These are phyloP conservation scores for Xylaria castorea DNA, from an alignment of 495 filamentous ascomycete genomes.

Conservation along the genomic window DNA sequence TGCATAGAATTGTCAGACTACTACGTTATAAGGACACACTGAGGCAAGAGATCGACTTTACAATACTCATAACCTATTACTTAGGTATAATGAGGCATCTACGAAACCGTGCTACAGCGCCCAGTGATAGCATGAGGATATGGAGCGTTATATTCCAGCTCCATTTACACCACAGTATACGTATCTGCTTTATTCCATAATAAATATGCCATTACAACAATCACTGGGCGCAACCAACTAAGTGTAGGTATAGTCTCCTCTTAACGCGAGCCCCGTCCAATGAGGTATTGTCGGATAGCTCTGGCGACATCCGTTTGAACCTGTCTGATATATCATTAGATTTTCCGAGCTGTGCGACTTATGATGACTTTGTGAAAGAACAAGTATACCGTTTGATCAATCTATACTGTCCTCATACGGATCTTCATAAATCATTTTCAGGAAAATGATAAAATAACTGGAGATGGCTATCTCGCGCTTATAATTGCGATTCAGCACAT, in stretches of 20 bases:
- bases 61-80: neutral
- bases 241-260: neutral
- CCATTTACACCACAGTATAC: neutral
- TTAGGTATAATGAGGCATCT: neutral
- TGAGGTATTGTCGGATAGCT: neutral
- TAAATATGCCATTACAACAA: neutral
- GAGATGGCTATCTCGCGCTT: neutral
- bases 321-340: neutral
- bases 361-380: neutral
- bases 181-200: neutral
- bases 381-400: neutral
- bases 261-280: neutral
- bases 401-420: neutral
- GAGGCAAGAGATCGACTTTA: neutral
- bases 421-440: neutral
- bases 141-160: neutral
- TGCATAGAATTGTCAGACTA: neutral
- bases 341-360: neutral
- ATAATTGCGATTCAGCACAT: neutral
- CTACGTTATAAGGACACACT: neutral
- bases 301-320: neutral
- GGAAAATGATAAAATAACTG: neutral
- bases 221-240: neutral
- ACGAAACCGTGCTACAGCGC: neutral
- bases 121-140: neutral